These are phyloP conservation scores for Artemisia annua DNA, from an alignment of 129 eudicot species.

Conservation along the genomic window DNA sequence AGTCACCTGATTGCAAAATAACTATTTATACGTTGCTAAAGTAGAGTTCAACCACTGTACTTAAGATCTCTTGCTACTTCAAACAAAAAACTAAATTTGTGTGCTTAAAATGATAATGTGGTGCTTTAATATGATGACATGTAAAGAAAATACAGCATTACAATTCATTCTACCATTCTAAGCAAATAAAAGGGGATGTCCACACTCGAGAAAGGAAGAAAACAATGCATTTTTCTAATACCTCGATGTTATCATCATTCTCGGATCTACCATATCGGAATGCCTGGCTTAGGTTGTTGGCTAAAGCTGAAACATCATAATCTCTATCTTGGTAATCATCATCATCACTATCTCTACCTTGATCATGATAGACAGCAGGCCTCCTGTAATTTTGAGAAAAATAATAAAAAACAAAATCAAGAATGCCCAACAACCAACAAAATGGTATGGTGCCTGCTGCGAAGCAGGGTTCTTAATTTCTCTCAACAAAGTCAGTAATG, in stretches of 20 bases:
- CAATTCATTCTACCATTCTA: too few species aligned
- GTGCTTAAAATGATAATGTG: background rate
- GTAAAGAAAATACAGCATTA: background rate
- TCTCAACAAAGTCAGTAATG: background rate
- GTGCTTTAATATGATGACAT: background rate
- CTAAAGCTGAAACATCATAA: conserved; percentile 88
- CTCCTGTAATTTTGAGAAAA: conserved; percentile 55
- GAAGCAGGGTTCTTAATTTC: background rate
- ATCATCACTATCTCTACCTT: conserved; percentile 90
- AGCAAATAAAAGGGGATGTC: too few species aligned
- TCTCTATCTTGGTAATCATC: conserved; percentile 95
- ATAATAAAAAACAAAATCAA: conserved; percentile 7
- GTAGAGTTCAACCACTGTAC: too few species aligned
- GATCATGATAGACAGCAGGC: conserved; percentile 82
- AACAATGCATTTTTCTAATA: conserved; percentile 43
- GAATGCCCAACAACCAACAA: background rate
- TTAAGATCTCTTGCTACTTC: too few species aligned
- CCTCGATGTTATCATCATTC: conserved; percentile 90
- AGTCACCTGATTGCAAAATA: too few species aligned
- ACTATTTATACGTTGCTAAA: too few species aligned
- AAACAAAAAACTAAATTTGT: too few species aligned
- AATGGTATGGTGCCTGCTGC: background rate
- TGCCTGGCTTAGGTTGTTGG: conserved; percentile 87
- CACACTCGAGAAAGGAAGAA: too few species aligned
- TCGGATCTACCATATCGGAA: conserved; percentile 80